A percentile compares a stretch with the other conserved stretches of the same genome.
phyloP scores from a whole-genome alignment of 176 grass and related monocot genomes.

The Calamus simplicifolius region DNA sequence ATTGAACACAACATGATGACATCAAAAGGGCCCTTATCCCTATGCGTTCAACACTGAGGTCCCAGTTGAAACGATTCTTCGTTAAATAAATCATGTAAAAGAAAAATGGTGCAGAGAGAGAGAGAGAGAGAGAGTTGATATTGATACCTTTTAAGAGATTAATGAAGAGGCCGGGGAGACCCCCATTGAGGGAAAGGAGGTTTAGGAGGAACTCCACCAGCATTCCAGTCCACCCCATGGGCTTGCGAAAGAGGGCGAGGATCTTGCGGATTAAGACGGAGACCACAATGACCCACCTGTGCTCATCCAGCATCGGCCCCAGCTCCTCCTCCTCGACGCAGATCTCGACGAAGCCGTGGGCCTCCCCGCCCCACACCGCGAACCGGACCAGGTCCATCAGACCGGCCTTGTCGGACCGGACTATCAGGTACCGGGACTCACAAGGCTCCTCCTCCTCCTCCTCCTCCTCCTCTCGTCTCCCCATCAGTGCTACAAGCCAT shows the following conservation, averaged over 20 bases:
- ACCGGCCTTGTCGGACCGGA: constrained; percentile 8
- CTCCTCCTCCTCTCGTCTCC: too few species aligned
- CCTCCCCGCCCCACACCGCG: constrained; percentile 4
- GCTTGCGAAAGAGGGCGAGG: constrained; percentile 22
- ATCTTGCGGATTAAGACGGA: constrained; percentile 25
- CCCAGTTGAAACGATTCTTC: too few species aligned
- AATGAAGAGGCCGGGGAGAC: constrained; percentile 8
- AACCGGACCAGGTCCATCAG: constrained; percentile 11
- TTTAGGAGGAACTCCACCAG: constrained; percentile 31
- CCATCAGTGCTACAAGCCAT: too few species aligned
- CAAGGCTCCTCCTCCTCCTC: too few species aligned
- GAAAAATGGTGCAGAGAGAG: too few species aligned
- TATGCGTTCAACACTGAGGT: too few species aligned
- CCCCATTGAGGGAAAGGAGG: constrained; percentile 22
- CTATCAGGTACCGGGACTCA: constrained; percentile 16
- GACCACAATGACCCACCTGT: constrained; percentile 29
- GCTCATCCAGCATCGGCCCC: constrained; percentile 6
- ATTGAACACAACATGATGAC: too few species aligned
- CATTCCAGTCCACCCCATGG: constrained; percentile 16
- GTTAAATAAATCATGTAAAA: too few species aligned
- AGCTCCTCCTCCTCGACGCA: neutral
- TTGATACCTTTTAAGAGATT: constrained; percentile 21
- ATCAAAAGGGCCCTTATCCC: too few species aligned
- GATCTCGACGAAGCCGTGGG: constrained; percentile 11
- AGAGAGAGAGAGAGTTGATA: too few species aligned